Conservation (phyloP, 139 green algal genomes). For the Klebsormidium nitens region DNA sequence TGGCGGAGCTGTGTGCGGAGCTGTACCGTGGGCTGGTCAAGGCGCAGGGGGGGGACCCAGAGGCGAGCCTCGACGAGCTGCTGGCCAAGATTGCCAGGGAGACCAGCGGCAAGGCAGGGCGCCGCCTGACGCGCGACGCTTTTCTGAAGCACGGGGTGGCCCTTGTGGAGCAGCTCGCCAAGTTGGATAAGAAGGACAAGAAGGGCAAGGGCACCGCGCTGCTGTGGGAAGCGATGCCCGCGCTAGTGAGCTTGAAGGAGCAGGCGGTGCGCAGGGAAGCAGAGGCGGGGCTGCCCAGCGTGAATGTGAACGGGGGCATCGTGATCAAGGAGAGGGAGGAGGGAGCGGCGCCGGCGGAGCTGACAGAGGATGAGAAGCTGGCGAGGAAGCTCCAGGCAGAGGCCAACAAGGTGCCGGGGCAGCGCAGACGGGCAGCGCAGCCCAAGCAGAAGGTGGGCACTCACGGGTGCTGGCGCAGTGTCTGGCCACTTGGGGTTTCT, state of each 20-base stretch:
- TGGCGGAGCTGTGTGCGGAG: constrained; percentile 21
- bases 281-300: background rate
- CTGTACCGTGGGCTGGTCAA: constrained; percentile 27
- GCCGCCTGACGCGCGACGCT: constrained; percentile 5
- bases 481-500: no score
- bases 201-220: constrained; percentile 18
- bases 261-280: background rate
- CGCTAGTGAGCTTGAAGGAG: background rate
- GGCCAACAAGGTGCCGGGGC: background rate
- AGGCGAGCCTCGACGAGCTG: constrained; percentile 9
- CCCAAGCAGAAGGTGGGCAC: no score
- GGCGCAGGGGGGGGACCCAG: constrained; percentile 27
- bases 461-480: no score
- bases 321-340: background rate
- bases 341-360: background rate
- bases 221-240: background rate
- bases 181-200: constrained; percentile 19
- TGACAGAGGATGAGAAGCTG: constrained; percentile 9
- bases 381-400: constrained; percentile 8
- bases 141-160: constrained; percentile 8
- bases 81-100: constrained; percentile 10
- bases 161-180: constrained; percentile 19
- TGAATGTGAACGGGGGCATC: background rate
- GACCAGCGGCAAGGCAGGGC: no score
- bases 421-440: background rate